Conservation (phyloP, 495 filamentous ascomycete species). For the Corynascus novoguineensis region DNA sequence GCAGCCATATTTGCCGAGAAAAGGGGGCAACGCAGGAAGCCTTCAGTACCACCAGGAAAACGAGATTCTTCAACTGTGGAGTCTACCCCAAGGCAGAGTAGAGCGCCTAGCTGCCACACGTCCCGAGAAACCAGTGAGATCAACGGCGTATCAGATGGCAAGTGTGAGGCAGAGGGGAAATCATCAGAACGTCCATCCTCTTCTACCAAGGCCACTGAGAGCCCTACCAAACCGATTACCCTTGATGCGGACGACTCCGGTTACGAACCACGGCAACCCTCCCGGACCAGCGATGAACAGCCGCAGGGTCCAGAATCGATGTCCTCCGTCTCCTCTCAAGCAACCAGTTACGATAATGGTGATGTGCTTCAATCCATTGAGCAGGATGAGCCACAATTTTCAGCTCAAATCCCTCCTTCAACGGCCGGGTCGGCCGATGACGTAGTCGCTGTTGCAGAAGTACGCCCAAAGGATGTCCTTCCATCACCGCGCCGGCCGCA, state of each 20-base stretch:
- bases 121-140: not conserved
- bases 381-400: too few relatives aligned
- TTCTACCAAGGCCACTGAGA: not conserved
- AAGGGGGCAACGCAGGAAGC: slow-evolving; percentile 27
- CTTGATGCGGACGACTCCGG: not conserved
- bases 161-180: too few relatives aligned
- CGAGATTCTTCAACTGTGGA: not conserved
- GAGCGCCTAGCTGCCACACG: not conserved
- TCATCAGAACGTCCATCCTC: not conserved
- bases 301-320: not conserved
- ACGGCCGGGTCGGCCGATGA: not conserved
- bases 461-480: not conserved
- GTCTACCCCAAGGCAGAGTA: not conserved
- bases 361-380: slow-evolving; percentile 6
- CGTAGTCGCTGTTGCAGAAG: not conserved
- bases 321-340: not conserved
- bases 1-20: slow-evolving; percentile 36
- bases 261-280: not conserved
- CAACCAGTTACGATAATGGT: not conserved
- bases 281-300: not conserved
- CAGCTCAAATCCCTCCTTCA: not conserved
- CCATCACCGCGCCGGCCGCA: not conserved
- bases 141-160: not conserved
- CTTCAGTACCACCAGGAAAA: slow-evolving; percentile 23
- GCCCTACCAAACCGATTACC: not conserved